phyloP scores from a whole-genome alignment of 495 filamentous ascomycete species.

The Aspergillus nanangensis region DNA sequence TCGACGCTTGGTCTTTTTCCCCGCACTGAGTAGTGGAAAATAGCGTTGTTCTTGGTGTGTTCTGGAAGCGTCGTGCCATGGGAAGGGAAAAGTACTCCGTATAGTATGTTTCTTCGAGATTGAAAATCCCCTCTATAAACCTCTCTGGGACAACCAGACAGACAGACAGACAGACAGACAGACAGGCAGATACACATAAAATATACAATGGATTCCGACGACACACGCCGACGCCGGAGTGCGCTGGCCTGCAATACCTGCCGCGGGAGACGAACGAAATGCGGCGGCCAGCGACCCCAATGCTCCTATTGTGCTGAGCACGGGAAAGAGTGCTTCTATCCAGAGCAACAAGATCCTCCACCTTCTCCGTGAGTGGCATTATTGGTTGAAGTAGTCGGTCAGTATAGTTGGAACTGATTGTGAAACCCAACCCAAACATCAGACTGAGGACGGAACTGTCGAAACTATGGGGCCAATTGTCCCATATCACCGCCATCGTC shows the following conservation, averaged over 20 bases:
- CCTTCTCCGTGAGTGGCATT: not conserved
- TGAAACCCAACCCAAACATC: too few species aligned
- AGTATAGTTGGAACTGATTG: too few species aligned
- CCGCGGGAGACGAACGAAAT: not conserved
- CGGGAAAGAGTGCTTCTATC: constrained; percentile 4
- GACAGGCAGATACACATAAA: not conserved
- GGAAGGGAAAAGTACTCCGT: too few species aligned
- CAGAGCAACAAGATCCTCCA: not conserved
- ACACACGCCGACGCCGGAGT: not conserved
- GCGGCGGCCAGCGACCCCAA: constrained; percentile 2
- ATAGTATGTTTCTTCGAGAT: too few species aligned
- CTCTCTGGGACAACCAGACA: not conserved
- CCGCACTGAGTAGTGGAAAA: too few species aligned
- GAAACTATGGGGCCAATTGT: not conserved
- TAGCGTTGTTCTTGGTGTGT: not conserved
- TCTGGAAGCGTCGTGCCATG: not conserved
- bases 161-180: not conserved
- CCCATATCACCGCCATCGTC: not conserved
- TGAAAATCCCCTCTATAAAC: not conserved
- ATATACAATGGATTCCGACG: not conserved
- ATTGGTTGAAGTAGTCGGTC: too few species aligned
- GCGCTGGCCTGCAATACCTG: constrained; percentile 4
- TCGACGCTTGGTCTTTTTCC: too few species aligned
- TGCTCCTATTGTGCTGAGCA: not conserved
- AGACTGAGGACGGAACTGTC: not conserved